A percentile compares a stretch with the other conserved stretches of the same genome.
Evolutionary conservation across 163 green algal genomes (phyloP).

Genomic region (Prototheca wickerhamii): DNA sequence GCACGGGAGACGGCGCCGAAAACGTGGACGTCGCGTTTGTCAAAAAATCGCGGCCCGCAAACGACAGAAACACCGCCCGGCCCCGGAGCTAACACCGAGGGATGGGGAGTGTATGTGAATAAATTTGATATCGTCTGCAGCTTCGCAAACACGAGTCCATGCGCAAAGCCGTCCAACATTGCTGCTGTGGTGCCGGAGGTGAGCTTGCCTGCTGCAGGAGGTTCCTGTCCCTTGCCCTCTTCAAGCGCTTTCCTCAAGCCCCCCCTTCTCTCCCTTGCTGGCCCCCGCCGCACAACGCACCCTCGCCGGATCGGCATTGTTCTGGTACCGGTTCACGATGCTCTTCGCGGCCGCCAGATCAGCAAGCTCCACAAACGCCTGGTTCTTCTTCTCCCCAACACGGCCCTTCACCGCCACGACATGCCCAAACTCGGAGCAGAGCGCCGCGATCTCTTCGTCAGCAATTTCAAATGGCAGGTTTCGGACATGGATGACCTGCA

Average conservation of each 20-base stretch:
- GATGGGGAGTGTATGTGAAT: background rate
- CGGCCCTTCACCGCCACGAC: conserved; percentile 58
- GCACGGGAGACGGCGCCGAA: background rate
- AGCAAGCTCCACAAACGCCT: conserved; percentile 66
- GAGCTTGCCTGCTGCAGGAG: too few relatives aligned
- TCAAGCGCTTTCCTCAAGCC: too few relatives aligned
- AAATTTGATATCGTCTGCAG: too few relatives aligned
- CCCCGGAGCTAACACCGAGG: background rate
- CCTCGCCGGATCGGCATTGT: background rate
- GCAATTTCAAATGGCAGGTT: conserved; percentile 63
- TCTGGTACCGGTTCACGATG: conserved; percentile 40
- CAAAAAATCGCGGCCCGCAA: background rate
- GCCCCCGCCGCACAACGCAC: background rate
- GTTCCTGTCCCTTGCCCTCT: too few relatives aligned
- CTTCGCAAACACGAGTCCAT: too few relatives aligned
- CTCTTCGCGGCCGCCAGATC: conserved; percentile 32
- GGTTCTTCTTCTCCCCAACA: conserved; percentile 48
- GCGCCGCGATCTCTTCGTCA: conserved; percentile 48
- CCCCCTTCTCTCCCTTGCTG: background rate
- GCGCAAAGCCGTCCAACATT: too few relatives aligned
- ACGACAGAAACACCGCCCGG: background rate
- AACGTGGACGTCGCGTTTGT: background rate
- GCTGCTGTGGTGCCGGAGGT: too few relatives aligned
- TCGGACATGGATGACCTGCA: conserved; percentile 65
- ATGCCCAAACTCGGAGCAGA: conserved; percentile 49